A percentile compares a stretch with the other conserved stretches of the same genome.
phyloP scores from a whole-genome alignment of 805 yeast genomes.

The Lachancea dasiensis region DNA sequence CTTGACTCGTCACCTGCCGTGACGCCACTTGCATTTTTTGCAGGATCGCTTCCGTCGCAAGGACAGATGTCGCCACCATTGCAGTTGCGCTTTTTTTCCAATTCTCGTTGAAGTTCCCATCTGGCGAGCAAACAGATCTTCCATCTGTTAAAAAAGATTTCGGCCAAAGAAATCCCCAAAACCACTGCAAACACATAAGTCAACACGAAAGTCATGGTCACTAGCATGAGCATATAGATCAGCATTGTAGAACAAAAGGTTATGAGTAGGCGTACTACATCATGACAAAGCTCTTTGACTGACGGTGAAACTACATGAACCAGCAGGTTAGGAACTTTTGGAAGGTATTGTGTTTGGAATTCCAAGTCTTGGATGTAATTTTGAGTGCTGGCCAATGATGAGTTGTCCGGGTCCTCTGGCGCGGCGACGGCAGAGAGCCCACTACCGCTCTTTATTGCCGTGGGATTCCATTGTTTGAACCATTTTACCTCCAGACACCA shows the following conservation, averaged over 20 bases:
- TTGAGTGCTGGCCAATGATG: constrained; percentile 3
- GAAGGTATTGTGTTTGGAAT: constrained; percentile 19
- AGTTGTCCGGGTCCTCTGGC: constrained; percentile 4
- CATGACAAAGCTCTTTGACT: constrained; percentile 32
- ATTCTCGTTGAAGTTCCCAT: constrained; percentile 30
- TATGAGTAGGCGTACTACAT: constrained; percentile 48
- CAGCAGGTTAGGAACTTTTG: constrained; percentile 26
- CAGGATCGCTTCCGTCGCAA: constrained; percentile 30
- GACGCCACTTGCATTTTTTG: constrained; percentile 5
- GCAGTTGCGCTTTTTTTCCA: constrained; percentile 25
- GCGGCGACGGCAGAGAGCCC: not conserved
- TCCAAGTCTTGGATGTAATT: constrained; percentile 11
- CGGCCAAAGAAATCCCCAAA: constrained; percentile 63
- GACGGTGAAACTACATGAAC: constrained; percentile 26
- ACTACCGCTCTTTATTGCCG: constrained; percentile 10
- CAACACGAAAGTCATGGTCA: constrained; percentile 64
- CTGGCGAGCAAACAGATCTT: constrained; percentile 28
- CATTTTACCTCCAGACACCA: constrained; percentile 61
- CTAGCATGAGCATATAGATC: constrained; percentile 71
- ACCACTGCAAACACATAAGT: constrained; percentile 70
- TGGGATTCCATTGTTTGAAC: constrained; percentile 42
- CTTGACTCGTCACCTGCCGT: constrained; percentile 1
- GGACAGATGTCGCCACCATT: constrained; percentile 25
- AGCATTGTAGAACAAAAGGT: constrained; percentile 59
- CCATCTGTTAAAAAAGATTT: constrained; percentile 58